Conservation (phyloP, 805 yeast genomes). For the Pichia membranifaciens region DNA sequence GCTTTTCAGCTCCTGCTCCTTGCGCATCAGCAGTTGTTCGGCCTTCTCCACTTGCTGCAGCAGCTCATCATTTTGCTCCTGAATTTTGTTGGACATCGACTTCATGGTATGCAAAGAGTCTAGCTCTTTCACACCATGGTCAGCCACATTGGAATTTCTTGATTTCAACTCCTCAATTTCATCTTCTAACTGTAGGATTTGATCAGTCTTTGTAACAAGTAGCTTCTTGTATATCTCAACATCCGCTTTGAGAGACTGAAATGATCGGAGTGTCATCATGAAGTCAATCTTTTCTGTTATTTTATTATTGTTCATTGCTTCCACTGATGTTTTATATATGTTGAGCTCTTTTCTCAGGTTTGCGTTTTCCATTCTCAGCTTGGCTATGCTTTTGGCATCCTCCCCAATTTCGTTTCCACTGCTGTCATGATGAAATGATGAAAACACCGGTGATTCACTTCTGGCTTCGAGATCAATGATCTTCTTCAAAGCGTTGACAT, state of each 20-base stretch:
- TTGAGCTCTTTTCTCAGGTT: background rate
- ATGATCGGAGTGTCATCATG: background rate
- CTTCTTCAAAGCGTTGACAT: constrained; percentile 7
- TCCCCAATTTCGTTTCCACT: background rate
- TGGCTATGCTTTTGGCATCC: background rate
- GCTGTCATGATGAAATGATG: background rate
- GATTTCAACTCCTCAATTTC: background rate
- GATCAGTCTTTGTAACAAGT: constrained; percentile 9
- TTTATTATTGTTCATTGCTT: background rate
- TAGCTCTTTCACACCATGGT: background rate
- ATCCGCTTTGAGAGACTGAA: constrained; percentile 6
- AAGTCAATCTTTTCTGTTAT: background rate
- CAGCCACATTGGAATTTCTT: background rate
- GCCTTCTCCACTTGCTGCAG: constrained; percentile 7
- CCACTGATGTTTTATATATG: background rate
- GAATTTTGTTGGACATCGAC: constrained; percentile 7
- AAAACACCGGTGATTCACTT: background rate
- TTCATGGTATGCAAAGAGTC: background rate
- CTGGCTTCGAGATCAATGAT: constrained; percentile 8
- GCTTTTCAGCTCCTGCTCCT: background rate
- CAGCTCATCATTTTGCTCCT: constrained; percentile 4
- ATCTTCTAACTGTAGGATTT: constrained; percentile 7
- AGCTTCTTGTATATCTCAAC: constrained; percentile 8
- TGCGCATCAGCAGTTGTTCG: background rate
- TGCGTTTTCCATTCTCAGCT: background rate